Conservation (phyloP, 495 filamentous ascomycete species). For the Platismatia glauca region DNA sequence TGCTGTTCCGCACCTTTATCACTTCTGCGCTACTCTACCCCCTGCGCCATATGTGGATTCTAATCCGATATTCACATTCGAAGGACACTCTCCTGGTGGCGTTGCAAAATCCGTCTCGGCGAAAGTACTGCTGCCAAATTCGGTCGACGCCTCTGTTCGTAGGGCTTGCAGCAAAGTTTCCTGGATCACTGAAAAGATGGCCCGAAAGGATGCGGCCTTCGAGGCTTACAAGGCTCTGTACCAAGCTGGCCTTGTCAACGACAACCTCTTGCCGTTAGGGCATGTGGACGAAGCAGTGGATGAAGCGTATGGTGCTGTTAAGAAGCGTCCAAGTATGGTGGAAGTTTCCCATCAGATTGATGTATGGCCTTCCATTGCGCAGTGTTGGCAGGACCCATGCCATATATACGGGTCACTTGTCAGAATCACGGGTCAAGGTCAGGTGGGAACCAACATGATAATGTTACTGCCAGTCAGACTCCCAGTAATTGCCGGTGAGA, state of each 20-base stretch:
- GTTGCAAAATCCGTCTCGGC: slow-evolving; percentile 37
- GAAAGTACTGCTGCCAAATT: slow-evolving; percentile 61
- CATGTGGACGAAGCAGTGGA: slow-evolving; percentile 29
- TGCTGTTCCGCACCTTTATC: slow-evolving; percentile 64
- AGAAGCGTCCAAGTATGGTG: slow-evolving; percentile 39
- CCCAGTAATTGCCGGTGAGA: slow-evolving; percentile 25
- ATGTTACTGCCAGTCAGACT: slow-evolving; percentile 32
- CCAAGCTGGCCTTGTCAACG: slow-evolving; percentile 60
- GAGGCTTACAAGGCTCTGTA: slow-evolving; percentile 68
- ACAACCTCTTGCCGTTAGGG: slow-evolving; percentile 63
- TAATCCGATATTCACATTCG: slow-evolving; percentile 40
- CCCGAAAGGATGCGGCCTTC: slow-evolving; percentile 76
- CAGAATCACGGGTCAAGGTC: slow-evolving; percentile 23
- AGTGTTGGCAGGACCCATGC: slow-evolving; percentile 39
- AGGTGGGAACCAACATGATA: slow-evolving; percentile 25
- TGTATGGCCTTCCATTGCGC: slow-evolving; percentile 57
- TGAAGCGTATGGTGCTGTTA: slow-evolving; percentile 32
- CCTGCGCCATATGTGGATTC: slow-evolving; percentile 45
- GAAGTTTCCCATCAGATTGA: slow-evolving; percentile 49
- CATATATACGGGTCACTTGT: slow-evolving; percentile 31
- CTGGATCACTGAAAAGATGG: slow-evolving; percentile 68
- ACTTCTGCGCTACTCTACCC: slow-evolving; percentile 67
- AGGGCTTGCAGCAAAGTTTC: slow-evolving; percentile 36
- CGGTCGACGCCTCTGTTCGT: slow-evolving; percentile 56
- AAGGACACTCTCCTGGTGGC: slow-evolving; percentile 22